Base-by-base conservation (phyloP, 2,329 filamentous ascomycete species). In the Myriangium duriaei region DNA sequence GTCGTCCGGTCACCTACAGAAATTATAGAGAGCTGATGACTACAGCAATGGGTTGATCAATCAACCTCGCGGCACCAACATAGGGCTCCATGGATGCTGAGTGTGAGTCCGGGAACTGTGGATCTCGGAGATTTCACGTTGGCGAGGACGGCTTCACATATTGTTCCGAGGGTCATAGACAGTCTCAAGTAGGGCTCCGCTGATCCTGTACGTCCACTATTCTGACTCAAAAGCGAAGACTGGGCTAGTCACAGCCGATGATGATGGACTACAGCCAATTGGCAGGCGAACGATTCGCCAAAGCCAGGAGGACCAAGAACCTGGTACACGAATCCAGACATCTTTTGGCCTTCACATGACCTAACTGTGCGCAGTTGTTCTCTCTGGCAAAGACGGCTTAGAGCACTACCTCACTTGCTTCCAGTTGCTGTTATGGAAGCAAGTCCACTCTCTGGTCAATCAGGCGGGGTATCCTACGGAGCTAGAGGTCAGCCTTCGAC, bases 401-500 rank as follows among this genome's bases (percentile, higher is more conserved):
- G 74, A 81, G 45, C 71, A 95, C 15, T 95, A 83, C 55, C 66
- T 96, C 24, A 81, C 93, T 54, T 80, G 76, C 45, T 72, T 92
- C 42, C 88, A 96, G 58, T 65, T 94, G 19, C 71, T 96, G 33
- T 63, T 98, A 17, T 76, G 86, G 55, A 83, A 81, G 52, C 88
- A 96, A 62, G 63, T 84, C 11, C 61, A 73, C 51, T 87, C 79
- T 68, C 65, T 96, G 18, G 64, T 93, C 11, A 63, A 72, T 14
- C 63, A 68, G 4, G 76, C 77, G 53, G 71, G 72, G 0, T 69
- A 91, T 33, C 77, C 79, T 1, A 57, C 65, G 4, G 80, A 93
- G 49, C 67, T 95, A 10, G 85, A 93, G 65, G 14, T 18, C 13
- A 12, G 2, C 10, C 12, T 31, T 2, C 13, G 10, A 18, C 18